Evolutionary conservation across 352 stramenopile genomes (phyloP).

Genomic region (Pythium myriotylum): DNA sequence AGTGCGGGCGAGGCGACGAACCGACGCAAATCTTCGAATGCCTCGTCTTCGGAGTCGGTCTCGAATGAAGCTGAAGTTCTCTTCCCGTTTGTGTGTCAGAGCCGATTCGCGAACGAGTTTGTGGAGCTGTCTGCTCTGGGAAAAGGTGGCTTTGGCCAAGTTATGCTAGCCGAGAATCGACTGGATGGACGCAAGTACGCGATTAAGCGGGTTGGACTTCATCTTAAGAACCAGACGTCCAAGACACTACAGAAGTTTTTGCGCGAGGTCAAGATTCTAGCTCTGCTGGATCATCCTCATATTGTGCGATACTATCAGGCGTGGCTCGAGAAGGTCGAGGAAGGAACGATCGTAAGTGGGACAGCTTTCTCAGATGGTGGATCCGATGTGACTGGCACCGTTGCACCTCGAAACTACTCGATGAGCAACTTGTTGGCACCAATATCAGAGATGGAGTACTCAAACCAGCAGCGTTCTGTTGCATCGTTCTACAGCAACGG

Average conservation of each 20-base stretch:
- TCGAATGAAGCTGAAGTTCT: slow-evolving; percentile 64
- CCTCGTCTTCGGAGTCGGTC: slow-evolving; percentile 53
- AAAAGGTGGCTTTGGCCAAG: slow-evolving; percentile 93
- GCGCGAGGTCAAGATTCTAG: slow-evolving; percentile 93
- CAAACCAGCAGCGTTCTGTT: slow-evolving; percentile 44
- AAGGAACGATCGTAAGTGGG: slow-evolving; percentile 26
- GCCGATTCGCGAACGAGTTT: slow-evolving; percentile 85
- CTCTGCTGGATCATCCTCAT: slow-evolving; percentile 91
- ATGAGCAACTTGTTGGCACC: slow-evolving; percentile 74
- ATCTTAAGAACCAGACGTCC: slow-evolving; percentile 86
- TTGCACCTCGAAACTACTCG: slow-evolving; percentile 57
- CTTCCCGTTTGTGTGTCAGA: slow-evolving; percentile 86
- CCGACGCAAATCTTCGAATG: slow-evolving; percentile 45
- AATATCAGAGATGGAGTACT: slow-evolving; percentile 71
- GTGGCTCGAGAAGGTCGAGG: slow-evolving; percentile 88
- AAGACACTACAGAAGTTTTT: slow-evolving; percentile 93
- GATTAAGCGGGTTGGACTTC: slow-evolving; percentile 90
- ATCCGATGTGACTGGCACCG: slow-evolving; percentile 26
- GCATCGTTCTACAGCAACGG: slow-evolving; percentile 52
- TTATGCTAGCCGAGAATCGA: slow-evolving; percentile 93
- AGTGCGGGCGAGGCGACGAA: slow-evolving; percentile 5
- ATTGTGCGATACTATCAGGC: slow-evolving; percentile 93
- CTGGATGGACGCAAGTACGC: slow-evolving; percentile 93
- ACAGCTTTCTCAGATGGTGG: slow-evolving; percentile 3
- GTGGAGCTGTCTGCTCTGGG: slow-evolving; percentile 87